Base-by-base conservation (phyloP, 225 moss, liverwort and hornwort genomes). In the Marchantia paleacea region DNA sequence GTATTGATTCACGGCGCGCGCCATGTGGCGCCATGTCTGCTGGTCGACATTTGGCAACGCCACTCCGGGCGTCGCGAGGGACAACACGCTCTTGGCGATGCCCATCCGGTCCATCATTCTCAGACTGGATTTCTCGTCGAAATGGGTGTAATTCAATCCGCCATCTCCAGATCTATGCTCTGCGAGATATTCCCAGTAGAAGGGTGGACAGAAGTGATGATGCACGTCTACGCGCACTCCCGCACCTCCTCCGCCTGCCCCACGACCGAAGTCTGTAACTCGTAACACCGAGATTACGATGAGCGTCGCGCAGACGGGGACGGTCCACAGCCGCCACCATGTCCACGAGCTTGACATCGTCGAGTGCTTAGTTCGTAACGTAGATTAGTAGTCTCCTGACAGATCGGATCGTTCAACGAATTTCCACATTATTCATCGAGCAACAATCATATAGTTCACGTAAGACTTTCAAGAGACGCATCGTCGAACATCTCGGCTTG, bases 1-100 rank as follows among this genome's bases (percentile, higher is more conserved):
- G 22, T 58, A 76, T 0, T 61, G 58, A n/a, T 76, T 76, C 31
- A 76, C 76, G 61, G 76, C 76, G 15, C 76, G 58, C 29, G 76
- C 76, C 76, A 76, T 76, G 4, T 39, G 19, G 19, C 58, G 55
- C 6, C 58, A 18, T 4, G 57, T 76, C 55, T 76, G 16, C 58
- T 10, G 31, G 62, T 76, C 76, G 3, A 47, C 76, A 20, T 51
- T 51, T 16, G 30, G 31, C 10, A 76, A 19, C 7, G 16, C 58
- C 62, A 76, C 76, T 60, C 76, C 76, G 16, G 76, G 76, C 18
- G 58, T 6, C 18, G 30, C 0, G 4, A 76, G 3, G 7, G 76
- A 76, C 76, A 76, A 61, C 14, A 58, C 19, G 60, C 30, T 58
- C 30, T 25, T 60, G 3, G 15, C 20, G 16, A 76, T 76, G 24